Conservation (phyloP, 1,284 basidiomycete species). For the Apiotrichum laibachii region DNA sequence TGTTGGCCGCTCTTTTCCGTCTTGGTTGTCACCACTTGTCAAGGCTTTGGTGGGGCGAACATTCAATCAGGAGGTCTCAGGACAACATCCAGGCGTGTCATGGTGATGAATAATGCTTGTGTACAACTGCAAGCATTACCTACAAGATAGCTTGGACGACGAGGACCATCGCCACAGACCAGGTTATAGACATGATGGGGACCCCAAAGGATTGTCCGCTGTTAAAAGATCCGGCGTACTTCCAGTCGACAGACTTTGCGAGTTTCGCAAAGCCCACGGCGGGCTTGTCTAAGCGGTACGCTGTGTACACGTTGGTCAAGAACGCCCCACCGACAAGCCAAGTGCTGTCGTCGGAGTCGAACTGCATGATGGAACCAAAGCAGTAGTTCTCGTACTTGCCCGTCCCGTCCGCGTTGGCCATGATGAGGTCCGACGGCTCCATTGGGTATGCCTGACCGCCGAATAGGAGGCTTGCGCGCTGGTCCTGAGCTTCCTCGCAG, state of each 20-base stretch:
- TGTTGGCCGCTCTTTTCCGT: too few relatives aligned
- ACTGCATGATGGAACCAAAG: background rate
- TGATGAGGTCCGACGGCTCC: conserved; percentile 4
- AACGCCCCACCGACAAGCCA: conserved; percentile 95
- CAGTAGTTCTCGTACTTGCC: background rate
- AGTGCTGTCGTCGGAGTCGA: background rate
- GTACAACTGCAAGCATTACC: too few relatives aligned
- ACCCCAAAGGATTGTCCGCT: too few relatives aligned
- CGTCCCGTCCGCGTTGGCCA: background rate
- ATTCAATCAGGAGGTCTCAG: too few relatives aligned
- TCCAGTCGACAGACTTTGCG: background rate
- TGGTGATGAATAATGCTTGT: too few relatives aligned
- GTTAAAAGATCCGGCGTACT: background rate
- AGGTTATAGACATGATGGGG: too few relatives aligned
- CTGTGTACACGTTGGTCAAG: conserved; percentile 63
- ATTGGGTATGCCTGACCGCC: conserved; percentile 5
- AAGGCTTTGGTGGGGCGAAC: too few relatives aligned
- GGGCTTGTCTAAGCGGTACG: conserved; percentile 52
- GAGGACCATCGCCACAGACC: too few relatives aligned
- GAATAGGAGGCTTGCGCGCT: conserved; percentile 1
- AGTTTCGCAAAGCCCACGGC: conserved; percentile 54
- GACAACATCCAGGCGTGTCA: too few relatives aligned
- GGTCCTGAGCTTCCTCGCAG: conserved; percentile 8
- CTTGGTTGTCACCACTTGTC: too few relatives aligned
- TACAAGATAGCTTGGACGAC: too few relatives aligned